phyloP scores from a whole-genome alignment of 2,329 filamentous ascomycete genomes.

The Colletotrichum abscissum region DNA sequence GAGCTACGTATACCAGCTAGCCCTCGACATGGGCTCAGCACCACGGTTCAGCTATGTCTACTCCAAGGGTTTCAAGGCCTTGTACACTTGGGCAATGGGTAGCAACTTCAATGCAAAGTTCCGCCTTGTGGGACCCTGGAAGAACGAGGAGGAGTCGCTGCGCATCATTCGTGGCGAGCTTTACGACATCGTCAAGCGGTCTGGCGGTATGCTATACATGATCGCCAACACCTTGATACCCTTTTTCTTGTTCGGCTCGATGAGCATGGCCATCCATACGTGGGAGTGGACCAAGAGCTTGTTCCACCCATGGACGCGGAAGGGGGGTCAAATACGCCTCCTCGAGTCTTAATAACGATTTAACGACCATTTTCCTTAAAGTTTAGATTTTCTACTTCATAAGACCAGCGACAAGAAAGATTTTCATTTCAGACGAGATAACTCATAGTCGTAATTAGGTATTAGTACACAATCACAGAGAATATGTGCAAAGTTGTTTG shows the following conservation, averaged over 20 bases:
- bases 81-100: slow-evolving; percentile 59
- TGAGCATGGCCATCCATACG: slow-evolving; percentile 44
- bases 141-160: slow-evolving; percentile 47
- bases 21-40: slow-evolving; percentile 57
- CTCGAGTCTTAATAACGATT: not conserved
- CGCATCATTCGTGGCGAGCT: slow-evolving; percentile 55
- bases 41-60: slow-evolving; percentile 49
- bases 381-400: not conserved
- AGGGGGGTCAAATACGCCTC: slow-evolving; percentile 11
- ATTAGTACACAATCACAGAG: not conserved
- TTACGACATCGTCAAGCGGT: slow-evolving; percentile 50
- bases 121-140: slow-evolving; percentile 56
- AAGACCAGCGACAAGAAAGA: not conserved
- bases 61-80: slow-evolving; percentile 41
- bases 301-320: not conserved
- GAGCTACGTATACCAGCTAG: slow-evolving; percentile 61
- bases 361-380: not conserved
- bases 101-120: slow-evolving; percentile 63
- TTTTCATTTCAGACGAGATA: not conserved
- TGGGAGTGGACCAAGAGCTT: slow-evolving; percentile 28
- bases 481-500: too few species aligned
- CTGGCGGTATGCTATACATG: slow-evolving; percentile 51
- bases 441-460: not conserved
- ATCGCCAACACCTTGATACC: slow-evolving; percentile 51
- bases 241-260: slow-evolving; percentile 47